Evolutionary conservation across 495 filamentous ascomycete species (phyloP).

Genomic region (Aspergillus kassunensis): DNA sequence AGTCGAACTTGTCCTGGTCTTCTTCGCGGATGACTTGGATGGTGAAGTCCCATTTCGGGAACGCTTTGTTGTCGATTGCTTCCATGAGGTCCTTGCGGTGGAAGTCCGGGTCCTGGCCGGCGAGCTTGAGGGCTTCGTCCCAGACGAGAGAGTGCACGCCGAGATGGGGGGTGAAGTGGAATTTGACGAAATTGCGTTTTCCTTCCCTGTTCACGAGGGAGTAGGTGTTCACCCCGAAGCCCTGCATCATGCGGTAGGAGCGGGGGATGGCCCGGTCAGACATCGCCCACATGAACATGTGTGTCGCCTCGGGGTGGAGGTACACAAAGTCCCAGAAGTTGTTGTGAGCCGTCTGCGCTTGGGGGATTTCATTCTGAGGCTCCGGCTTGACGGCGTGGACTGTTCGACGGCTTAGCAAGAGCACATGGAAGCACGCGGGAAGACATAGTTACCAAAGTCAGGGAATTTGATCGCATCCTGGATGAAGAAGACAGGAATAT

Average conservation of each 20-base stretch:
- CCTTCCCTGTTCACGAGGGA: conserved; percentile 67
- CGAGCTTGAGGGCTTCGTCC: conserved; percentile 83
- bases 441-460: background rate
- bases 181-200: conserved; percentile 77
- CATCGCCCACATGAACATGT: conserved; percentile 66
- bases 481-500: conserved; percentile 72
- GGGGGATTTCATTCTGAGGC: conserved; percentile 69
- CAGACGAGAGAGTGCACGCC: conserved; percentile 83
- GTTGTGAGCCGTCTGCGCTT: conserved; percentile 59
- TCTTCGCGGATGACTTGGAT: conserved; percentile 72
- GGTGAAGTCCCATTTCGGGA: conserved; percentile 78
- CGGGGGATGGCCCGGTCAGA: conserved; percentile 76
- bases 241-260: conserved; percentile 85
- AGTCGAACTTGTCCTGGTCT: conserved; percentile 76
- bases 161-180: conserved; percentile 70
- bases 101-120: conserved; percentile 82
- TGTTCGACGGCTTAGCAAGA: too few species aligned
- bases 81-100: conserved; percentile 78
- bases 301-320: conserved; percentile 66
- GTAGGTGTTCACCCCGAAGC: conserved; percentile 85
- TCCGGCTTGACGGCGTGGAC: conserved; percentile 77
- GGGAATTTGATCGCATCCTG: conserved; percentile 73
- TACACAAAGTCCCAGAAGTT: conserved; percentile 58
- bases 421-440: too few species aligned
- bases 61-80: conserved; percentile 68